Base-by-base conservation (phyloP, 192 early-diverging fungal genomes). In the Coemansia sp. region DNA sequence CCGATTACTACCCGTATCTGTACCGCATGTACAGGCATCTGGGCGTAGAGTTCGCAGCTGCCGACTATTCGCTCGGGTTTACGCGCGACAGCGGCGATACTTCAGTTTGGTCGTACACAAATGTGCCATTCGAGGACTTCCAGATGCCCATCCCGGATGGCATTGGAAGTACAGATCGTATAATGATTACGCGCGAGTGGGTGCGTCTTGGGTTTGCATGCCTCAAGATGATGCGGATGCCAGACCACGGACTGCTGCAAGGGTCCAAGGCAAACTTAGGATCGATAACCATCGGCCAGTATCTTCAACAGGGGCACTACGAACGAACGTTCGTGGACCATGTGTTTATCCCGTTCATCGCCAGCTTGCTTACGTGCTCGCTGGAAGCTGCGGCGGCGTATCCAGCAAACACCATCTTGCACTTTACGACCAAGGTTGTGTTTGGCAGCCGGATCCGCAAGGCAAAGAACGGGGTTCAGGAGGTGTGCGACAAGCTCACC, bases 1-100 rank as follows among this genome's bases (percentile, higher is more conserved):
- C 80, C 9, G 70, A 70, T 58, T 82, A 82, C 66, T 82, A 82
- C 41, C 80, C 80, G 33, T 71, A 67, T 43, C 63, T 82, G 48
- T 42, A 53, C 53, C n/a, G 54, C 9, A 61, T 82, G 50, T 82
- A 82, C 69, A 35, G 25, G 35, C 55, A 82, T 63, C 57, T 82
- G 43, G 71, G 66, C 1, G 65, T 82, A 2, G 59, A 32, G 9
- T 69, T 72, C 25, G 38, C 67, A 3, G 65, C 75, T 0, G 80
- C 80, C 23, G 80, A 82, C 66, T 77, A 82, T 57, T 76, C 80
- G 22, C 54, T 82, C 36, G 62, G 70, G 9, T 76, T 82, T 55
- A 49, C 71, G 4, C 61, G 46, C 7, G 59, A 52, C 29, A n/a
- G 23, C 8, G 63, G 23, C 15, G 56, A 62, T 13, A 36, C 67